phyloP scores from a whole-genome alignment of 192 early-diverging fungal species.

The Diversispora epigaea region DNA sequence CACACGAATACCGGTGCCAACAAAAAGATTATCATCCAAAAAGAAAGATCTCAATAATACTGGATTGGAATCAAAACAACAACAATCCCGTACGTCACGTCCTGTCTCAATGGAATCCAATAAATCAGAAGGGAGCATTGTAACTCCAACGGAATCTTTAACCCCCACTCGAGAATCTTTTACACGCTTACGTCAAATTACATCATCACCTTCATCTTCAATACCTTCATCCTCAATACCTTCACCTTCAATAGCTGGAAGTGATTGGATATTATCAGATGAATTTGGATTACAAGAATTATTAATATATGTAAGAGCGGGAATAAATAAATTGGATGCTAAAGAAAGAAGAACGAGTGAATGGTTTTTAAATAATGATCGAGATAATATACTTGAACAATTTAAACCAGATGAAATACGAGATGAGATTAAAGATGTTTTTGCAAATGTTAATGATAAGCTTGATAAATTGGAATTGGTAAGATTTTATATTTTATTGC shows the following conservation, averaged over 20 bases:
- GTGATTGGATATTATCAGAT: conserved; percentile 38
- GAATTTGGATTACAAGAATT: conserved; percentile 51
- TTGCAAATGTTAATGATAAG: conserved; percentile 24
- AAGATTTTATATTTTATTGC: neutral
- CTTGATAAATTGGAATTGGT: conserved; percentile 38
- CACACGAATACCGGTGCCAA: too few species aligned
- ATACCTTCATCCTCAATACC: too few species aligned
- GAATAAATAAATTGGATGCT: conserved; percentile 30
- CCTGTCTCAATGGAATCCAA: too few species aligned
- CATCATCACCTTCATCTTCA: too few species aligned
- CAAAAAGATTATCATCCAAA: too few species aligned
- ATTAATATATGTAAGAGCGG: conserved; percentile 38
- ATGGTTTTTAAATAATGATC: conserved; percentile 28
- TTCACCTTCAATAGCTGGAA: neutral
- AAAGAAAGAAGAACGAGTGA: conserved; percentile 30
- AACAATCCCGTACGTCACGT: too few species aligned
- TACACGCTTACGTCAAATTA: too few species aligned
- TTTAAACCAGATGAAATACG: conserved; percentile 18
- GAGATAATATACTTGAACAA: conserved; percentile 30
- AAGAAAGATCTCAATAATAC: too few species aligned
- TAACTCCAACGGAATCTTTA: neutral
- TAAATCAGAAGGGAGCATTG: too few species aligned
- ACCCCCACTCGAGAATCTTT: neutral
- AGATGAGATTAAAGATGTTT: conserved; percentile 33
- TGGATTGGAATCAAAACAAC: too few species aligned